Evolutionary conservation across 2,329 filamentous ascomycete species (phyloP), one percentile per base, ranked within the genome.

Genomic region (Alternaria hordeiaustralica): DNA sequence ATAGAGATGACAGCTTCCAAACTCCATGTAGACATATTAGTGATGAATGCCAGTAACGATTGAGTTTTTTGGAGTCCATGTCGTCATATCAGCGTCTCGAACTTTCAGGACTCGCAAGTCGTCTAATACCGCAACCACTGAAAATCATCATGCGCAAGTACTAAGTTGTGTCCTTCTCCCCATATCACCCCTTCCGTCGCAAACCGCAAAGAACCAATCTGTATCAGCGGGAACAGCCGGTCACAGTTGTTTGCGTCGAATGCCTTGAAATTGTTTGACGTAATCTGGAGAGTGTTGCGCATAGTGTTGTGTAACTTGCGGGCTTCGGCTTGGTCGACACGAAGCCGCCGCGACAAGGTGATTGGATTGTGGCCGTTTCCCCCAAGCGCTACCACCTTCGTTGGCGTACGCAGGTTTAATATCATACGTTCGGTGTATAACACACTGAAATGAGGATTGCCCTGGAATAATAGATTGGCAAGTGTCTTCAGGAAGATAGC

Each of bases 81-180:
- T n/a, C n/a, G n/a, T n/a, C n/a, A n/a, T n/a, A n/a, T n/a, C n/a
- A n/a, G n/a, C n/a, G n/a, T n/a, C n/a, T n/a, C n/a, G n/a, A n/a
- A n/a, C n/a, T n/a, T n/a, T n/a, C n/a, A n/a, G n/a, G n/a, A n/a
- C n/a, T n/a, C n/a, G n/a, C n/a, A n/a, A n/a, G n/a, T n/a, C n/a
- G n/a, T n/a, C n/a, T n/a, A n/a, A n/a, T n/a, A n/a, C n/a, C n/a
- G 1, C 15, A 76, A 56, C 74, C 74, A 76, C 47, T 74, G 74
- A 30, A 76, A 76, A 41, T 75, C 72, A 41, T 71, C 67, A 20
- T 74, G 68, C 10, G 73, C 73, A n/a, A 76, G 61, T 43, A 76
- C 71, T 43, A 76, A 12, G 43, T 76, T 75, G 26, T 75, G 69
- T 9, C 74, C 74, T 26, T 76, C 71, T 10, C 72, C 74, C 72